Base-by-base conservation (phyloP, 139 green algal species). In the Coelastrella sp. region DNA sequence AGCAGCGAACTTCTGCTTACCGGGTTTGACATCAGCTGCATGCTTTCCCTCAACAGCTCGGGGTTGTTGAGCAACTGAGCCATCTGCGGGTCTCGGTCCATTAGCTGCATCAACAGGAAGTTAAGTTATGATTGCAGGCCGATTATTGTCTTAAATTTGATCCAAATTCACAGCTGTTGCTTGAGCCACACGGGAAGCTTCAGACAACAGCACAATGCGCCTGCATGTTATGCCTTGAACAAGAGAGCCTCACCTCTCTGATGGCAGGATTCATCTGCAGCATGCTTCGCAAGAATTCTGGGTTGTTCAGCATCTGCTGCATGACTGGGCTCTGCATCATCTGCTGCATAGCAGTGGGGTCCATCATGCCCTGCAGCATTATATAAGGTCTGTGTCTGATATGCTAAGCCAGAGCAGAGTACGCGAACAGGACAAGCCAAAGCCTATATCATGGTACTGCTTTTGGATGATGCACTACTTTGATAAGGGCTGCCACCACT, bases 81-180 rank as follows among this genome's bases (percentile, higher is more conserved):
- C n/a, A 99, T 87, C 93, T 99, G 95, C 7, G 97, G 97, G 92
- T 99, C 97, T n/a, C 90, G 87, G 61, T 99, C 96, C 93, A 98
- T 97, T 61, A 99, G 49, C 93, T 96, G 92, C 66, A 87, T 27
- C 19, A 76, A 70, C 63, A 56, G 19, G 27, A 66, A 76, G 20
- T 22, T 15, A 14, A 14, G 19, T 7, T 60, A 4, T 25, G 17
- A 17, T 58, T 14, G 7, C 7, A 12, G 59, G 7, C 15, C 75
- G 19, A 56, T 22, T 17, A 82, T 57, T 49, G 75, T 10, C 8
- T 14, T 27, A 49, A 49, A 49, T 49, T 49, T 49, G 35, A 1
- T 49, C 35, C 35, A 49, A 3, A 3, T 49, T 15, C 63, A 70
- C 11, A 70, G 63, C 63, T 70, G 63, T 70, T 76, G 68, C 19